A percentile compares a stretch with the other conserved stretches of the same genome.
Evolutionary conservation across 2,329 filamentous ascomycete genomes (phyloP).

Genomic region (Botrytis galanthina): DNA sequence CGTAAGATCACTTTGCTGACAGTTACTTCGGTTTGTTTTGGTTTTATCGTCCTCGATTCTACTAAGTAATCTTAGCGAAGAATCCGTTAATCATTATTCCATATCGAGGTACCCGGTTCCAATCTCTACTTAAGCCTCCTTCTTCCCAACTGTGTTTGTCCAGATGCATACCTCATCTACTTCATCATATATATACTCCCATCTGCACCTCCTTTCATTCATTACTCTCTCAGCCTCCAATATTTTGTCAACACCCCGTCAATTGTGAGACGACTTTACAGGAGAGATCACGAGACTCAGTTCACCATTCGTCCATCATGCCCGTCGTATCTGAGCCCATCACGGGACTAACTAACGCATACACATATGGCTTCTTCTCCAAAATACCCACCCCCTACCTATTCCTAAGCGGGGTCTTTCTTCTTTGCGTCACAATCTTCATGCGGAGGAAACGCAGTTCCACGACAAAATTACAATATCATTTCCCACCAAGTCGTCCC

Average conservation of each 20-base stretch:
- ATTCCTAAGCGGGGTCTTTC: conserved; percentile 21
- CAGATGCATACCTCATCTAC: neutral
- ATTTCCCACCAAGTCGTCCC: conserved; percentile 16
- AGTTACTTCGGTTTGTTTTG: neutral
- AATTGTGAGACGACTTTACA: neutral
- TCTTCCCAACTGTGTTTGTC: conserved; percentile 15
- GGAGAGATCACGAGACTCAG: conserved; percentile 7
- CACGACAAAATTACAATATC: neutral
- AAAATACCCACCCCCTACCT: conserved; percentile 13
- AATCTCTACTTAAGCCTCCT: conserved; percentile 24
- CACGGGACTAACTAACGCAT: neutral
- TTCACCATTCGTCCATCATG: conserved; percentile 14
- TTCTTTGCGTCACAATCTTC: conserved; percentile 21
- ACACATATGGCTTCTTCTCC: conserved; percentile 7
- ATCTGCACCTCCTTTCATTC: neutral
- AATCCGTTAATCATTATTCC: neutral
- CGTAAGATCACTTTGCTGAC: conserved; percentile 23
- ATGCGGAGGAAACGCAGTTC: conserved; percentile 18
- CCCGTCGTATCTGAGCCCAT: conserved; percentile 21
- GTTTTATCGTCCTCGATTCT: conserved; percentile 9
- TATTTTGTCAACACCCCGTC: neutral
- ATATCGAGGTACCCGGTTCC: neutral
- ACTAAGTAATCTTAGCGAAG: neutral
- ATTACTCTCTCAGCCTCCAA: neutral
- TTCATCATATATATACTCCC: conserved; percentile 1